A percentile compares a stretch with the other conserved stretches of the same genome.
Conservation (phyloP, 73 alveolate genomes). For the Paramecium caudatum region DNA sequence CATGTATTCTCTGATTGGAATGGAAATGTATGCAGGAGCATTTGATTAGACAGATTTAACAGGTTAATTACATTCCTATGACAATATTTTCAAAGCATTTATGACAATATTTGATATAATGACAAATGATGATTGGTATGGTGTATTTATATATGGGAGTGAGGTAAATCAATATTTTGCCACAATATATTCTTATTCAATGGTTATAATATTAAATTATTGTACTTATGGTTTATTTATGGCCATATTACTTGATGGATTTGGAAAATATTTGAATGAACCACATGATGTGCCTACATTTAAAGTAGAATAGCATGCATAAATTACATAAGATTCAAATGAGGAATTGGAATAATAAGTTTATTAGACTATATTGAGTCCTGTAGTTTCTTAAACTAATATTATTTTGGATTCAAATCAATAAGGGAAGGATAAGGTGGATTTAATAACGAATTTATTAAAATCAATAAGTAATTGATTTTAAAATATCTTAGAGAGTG, state of each 20-base stretch:
- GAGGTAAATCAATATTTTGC: not conserved
- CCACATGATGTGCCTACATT: not conserved
- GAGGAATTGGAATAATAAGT: constrained; percentile 16
- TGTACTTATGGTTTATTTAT: constrained; percentile 41
- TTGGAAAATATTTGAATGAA: constrained; percentile 14
- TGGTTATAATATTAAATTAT: constrained; percentile 42
- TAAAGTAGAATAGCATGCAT: constrained; percentile 6
- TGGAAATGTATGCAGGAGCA: constrained; percentile 44
- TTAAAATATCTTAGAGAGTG: not conserved
- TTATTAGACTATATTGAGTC: constrained; percentile 11
- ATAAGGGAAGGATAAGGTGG: not conserved
- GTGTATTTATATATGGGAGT: not conserved
- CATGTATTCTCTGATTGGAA: constrained; percentile 37
- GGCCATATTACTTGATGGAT: constrained; percentile 60
- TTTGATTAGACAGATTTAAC: not conserved
- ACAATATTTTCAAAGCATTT: constrained; percentile 41
- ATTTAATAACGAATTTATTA: constrained; percentile 15
- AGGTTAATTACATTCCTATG: constrained; percentile 63
- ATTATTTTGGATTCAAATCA: constrained; percentile 3
- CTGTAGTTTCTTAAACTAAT: constrained; percentile 19
- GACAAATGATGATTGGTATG: constrained; percentile 70
- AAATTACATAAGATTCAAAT: not conserved
- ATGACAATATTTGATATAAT: constrained; percentile 55
- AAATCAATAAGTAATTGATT: constrained; percentile 17
- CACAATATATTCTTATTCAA: constrained; percentile 7